These are phyloP conservation scores for Lachnellula subtilissima DNA, from an alignment of 2,329 filamentous ascomycete genomes.

Conservation along the genomic window DNA sequence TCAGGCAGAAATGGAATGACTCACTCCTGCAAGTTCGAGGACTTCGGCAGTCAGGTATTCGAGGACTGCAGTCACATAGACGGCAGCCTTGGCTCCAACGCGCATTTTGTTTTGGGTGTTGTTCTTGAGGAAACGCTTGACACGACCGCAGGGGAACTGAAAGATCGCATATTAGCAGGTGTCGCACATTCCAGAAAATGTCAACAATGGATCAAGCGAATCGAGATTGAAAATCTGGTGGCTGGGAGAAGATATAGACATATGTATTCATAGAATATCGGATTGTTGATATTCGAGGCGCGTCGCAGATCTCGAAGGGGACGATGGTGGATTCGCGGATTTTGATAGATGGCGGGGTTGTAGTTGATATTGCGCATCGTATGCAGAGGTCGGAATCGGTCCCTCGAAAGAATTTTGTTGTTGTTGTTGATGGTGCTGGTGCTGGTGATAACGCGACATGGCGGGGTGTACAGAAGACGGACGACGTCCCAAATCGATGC, in stretches of 20 bases:
- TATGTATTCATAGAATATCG: background rate
- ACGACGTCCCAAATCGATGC: slow-evolving; percentile 12
- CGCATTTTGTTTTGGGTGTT: slow-evolving; percentile 99
- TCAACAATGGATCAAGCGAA: background rate
- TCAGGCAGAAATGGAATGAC: slow-evolving; percentile 33
- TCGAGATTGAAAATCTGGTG: background rate
- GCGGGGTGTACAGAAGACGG: slow-evolving; percentile 21
- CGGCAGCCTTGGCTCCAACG: slow-evolving; percentile 95
- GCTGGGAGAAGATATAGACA: background rate
- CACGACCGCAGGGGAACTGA: slow-evolving; percentile 98
- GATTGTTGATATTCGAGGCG: slow-evolving; percentile 22
- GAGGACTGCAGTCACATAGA: slow-evolving; percentile 96
- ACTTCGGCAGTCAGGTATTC: slow-evolving; percentile 98
- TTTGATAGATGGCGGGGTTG: background rate
- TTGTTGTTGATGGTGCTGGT: slow-evolving; percentile 2
- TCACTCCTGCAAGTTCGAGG: slow-evolving; percentile 86
- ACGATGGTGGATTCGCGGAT: slow-evolving; percentile 4
- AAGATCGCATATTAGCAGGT: slow-evolving; percentile 30
- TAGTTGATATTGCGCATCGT: slow-evolving; percentile 1
- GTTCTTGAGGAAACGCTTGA: slow-evolving; percentile 99
- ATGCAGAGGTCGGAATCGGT: background rate
- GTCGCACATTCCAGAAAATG: background rate
- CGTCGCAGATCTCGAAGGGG: slow-evolving; percentile 12
- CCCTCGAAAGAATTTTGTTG: slow-evolving; percentile 2
- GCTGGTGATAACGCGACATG: slow-evolving; percentile 24